Evolutionary conservation across 2,329 filamentous ascomycete genomes (phyloP).

Genomic region (Colletotrichum euphorbiae): DNA sequence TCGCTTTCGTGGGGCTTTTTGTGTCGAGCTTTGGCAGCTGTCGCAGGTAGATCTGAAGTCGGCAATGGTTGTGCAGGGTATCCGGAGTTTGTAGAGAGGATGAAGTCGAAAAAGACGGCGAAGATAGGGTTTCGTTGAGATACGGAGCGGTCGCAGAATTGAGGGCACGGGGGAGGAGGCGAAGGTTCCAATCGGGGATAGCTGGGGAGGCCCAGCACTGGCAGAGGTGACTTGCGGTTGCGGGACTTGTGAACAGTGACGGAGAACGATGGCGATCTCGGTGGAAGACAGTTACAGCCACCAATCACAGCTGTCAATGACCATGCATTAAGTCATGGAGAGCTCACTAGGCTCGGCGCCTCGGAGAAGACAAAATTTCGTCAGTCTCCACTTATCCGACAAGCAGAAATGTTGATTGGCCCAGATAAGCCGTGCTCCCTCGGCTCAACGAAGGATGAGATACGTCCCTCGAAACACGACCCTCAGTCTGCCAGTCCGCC

Average conservation of each 20-base stretch:
- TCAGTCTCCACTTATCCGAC: background rate
- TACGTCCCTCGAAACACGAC: too few relatives aligned
- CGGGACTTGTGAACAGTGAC: conserved; percentile 42
- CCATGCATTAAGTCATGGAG: conserved; percentile 38
- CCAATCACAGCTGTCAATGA: conserved; percentile 40
- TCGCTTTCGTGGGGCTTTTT: background rate
- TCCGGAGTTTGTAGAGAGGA: conserved; percentile 16
- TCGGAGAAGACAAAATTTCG: conserved; percentile 40
- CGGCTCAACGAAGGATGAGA: background rate
- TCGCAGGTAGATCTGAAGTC: conserved; percentile 26
- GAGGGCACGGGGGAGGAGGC: conserved; percentile 31
- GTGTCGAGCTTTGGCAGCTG: conserved; percentile 19
- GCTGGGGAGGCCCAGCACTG: conserved; percentile 21
- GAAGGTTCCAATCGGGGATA: conserved; percentile 26
- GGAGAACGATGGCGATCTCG: conserved; percentile 41
- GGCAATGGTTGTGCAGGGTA: conserved; percentile 13
- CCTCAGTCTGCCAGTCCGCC: background rate
- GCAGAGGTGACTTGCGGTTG: conserved; percentile 17
- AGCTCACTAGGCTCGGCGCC: conserved; percentile 35
- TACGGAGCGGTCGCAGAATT: background rate
- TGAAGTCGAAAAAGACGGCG: conserved; percentile 34
- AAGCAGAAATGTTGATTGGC: conserved; percentile 1
- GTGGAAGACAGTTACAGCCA: conserved; percentile 22
- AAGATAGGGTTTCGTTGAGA: conserved; percentile 18
- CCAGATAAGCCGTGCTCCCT: background rate